Base-by-base conservation (phyloP, 495 filamentous ascomycete species). In the Bombardia bombarda region DNA sequence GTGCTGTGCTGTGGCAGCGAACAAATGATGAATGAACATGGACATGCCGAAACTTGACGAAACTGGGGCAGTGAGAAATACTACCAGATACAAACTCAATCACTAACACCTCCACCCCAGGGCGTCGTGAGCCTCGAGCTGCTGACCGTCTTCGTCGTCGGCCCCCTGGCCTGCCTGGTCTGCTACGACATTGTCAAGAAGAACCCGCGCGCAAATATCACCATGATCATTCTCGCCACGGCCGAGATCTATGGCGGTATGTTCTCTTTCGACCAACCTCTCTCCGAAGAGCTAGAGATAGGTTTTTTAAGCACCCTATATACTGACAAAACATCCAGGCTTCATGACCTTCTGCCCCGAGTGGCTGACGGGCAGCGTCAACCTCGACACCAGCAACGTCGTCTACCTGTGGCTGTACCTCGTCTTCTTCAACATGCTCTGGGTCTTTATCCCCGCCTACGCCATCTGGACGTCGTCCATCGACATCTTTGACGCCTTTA, bases 301-400 rank as follows among this genome's bases (percentile, higher is more conserved):
- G n/a, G n/a, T n/a, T n/a, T n/a, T n/a, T n/a, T n/a, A n/a, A n/a
- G n/a, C n/a, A n/a, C n/a, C n/a, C n/a, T n/a, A n/a, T n/a, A n/a
- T n/a, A n/a, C n/a, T n/a, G n/a, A n/a, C n/a, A n/a, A n/a, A n/a
- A n/a, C n/a, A 13, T 13, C 4, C 38, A 80, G 82, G 84, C 10
- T 95, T 84, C 58, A 96, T 97, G 86, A 97, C 90, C 0, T 97
- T 97, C 65, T 82, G 78, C 50, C 90, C 90, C 12, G 90, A 97
- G 67, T 97, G 89, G 90, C 62, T 97, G 42, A 83, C 74, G 3
- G 84, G 80, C 2, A 85, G 72, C 45, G 60, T 77, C 46, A 87
- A 87, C 61, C 70, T 97, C 51, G 81, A 90, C 51, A 83, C 79
- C 0, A 78, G 75, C 45, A 89, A 93, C 52, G 84, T 77, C 47